A percentile compares a stretch with the other conserved stretches of the same genome.
These are phyloP conservation scores for Pseudogymnoascus sp. DNA, from an alignment of 2,329 filamentous ascomycete genomes.

Conservation along the genomic window DNA sequence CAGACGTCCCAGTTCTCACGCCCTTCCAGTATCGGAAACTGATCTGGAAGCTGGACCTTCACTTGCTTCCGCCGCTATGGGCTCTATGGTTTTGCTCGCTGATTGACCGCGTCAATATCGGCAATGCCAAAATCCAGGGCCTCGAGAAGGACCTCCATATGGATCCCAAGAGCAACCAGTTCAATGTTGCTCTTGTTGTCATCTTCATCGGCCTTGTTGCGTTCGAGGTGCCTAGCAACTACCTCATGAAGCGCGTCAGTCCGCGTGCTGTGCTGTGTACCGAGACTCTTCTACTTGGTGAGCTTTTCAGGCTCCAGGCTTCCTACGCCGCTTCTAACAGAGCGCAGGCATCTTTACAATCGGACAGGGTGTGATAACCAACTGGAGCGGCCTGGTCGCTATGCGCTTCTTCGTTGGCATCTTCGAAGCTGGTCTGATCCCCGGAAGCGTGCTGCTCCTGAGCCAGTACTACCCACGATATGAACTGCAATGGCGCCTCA, in stretches of 20 bases:
- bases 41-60: slow-evolving; percentile 19
- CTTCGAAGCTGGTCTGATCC: slow-evolving; percentile 35
- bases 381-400: slow-evolving; percentile 26
- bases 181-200: slow-evolving; percentile 28
- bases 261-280: slow-evolving; percentile 14
- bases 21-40: not conserved
- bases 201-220: slow-evolving; percentile 39
- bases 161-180: slow-evolving; percentile 22
- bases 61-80: slow-evolving; percentile 36
- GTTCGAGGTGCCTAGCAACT: slow-evolving; percentile 17
- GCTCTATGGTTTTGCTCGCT: slow-evolving; percentile 70
- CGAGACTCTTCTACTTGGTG: slow-evolving; percentile 33
- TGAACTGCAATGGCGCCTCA: slow-evolving; percentile 42
- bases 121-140: slow-evolving; percentile 59
- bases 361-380: slow-evolving; percentile 29
- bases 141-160: slow-evolving; percentile 57
- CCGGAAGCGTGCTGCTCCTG: slow-evolving; percentile 31
- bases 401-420: slow-evolving; percentile 32
- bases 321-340: not conserved
- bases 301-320: slow-evolving; percentile 21
- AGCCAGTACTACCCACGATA: slow-evolving; percentile 43
- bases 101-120: slow-evolving; percentile 72
- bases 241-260: slow-evolving; percentile 31
- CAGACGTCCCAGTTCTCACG: not conserved
- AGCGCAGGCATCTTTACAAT: slow-evolving; percentile 29